Evolutionary conservation across 108 stramenopile genomes (phyloP), one percentile per base, ranked within the genome.

Genomic region (Asterionellopsis glacialis): DNA sequence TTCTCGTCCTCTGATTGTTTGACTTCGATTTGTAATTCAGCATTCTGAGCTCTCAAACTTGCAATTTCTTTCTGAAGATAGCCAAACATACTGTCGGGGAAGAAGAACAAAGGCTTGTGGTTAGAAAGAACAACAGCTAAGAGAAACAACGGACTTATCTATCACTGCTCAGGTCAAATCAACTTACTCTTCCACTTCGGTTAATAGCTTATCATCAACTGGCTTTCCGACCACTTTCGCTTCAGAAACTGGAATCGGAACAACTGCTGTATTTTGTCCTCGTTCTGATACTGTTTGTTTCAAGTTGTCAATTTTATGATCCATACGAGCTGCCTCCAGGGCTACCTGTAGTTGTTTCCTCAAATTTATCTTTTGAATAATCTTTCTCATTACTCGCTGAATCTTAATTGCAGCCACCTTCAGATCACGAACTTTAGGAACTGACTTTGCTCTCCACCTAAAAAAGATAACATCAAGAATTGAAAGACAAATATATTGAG

Each of bases 51-150:
- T 9, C 79, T 62, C 33, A 76, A 56, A 27, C 52, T 48, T n/a
- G 73, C 55, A 52, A 80, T 80, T 52, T 80, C 79, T 45, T 76
- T 73, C 24, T 75, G 67, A 6, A 80, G 51, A 48, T 76, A 76
- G 13, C 76, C 75, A 66, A 80, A 80, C 79, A 80, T 80, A 23
- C 28, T 18, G 26, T 26, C 33, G 23, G 51, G 14, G 61, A 53
- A 22, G 6, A 38, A 23, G 27, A 38, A 52, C 40, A 51, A 18
- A 40, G 52, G 14, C 53, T 5, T 13, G 19, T 0, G 21, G 12
- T 63, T 41, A 48, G 21, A 21, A 7, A 21, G 43, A 13, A 11
- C 43, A n/a, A 44, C 43, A 14, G 12, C 43, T 44, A 11, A 44
- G 14, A 44, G n/a, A n/a, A n/a, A n/a, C n/a, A n/a, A n/a, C n/a